Evolutionary conservation across 352 stramenopile species (phyloP).

Genomic region (Globisporangium paroecandrum): DNA sequence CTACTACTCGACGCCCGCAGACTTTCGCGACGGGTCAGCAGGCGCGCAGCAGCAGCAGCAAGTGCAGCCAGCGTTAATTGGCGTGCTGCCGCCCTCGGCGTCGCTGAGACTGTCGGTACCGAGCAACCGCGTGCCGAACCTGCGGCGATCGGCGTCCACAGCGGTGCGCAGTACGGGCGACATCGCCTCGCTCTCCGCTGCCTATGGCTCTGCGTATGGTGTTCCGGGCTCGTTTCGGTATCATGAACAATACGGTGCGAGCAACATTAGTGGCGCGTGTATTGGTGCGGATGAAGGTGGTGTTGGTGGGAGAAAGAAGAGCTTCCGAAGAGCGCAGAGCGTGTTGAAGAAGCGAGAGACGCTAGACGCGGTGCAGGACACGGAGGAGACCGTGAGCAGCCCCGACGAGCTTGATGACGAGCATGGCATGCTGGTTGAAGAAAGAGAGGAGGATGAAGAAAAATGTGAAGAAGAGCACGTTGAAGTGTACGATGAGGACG

Average conservation of each 20-base stretch:
- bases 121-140: constrained; percentile 15
- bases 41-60: background rate
- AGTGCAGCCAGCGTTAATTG: background rate
- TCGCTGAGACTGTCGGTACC: background rate
- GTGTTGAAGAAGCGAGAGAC: constrained; percentile 2
- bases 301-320: background rate
- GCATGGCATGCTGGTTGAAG: background rate
- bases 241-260: background rate
- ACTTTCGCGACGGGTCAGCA: constrained; percentile 1
- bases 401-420: background rate
- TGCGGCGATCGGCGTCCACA: constrained; percentile 5
- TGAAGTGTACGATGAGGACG: background rate
- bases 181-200: constrained; percentile 6
- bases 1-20: constrained; percentile 19
- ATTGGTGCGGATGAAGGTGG: background rate
- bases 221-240: constrained; percentile 3
- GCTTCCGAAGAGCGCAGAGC: constrained; percentile 5
- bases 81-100: background rate
- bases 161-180: constrained; percentile 15
- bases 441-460: background rate
- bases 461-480: constrained; percentile 5
- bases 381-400: constrained; percentile 4
- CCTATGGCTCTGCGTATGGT: background rate
- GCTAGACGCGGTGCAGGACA: constrained; percentile 6
- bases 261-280: background rate